phyloP scores from a whole-genome alignment of 1,139 yeast species.

The Arxiozyma heterogenica region DNA sequence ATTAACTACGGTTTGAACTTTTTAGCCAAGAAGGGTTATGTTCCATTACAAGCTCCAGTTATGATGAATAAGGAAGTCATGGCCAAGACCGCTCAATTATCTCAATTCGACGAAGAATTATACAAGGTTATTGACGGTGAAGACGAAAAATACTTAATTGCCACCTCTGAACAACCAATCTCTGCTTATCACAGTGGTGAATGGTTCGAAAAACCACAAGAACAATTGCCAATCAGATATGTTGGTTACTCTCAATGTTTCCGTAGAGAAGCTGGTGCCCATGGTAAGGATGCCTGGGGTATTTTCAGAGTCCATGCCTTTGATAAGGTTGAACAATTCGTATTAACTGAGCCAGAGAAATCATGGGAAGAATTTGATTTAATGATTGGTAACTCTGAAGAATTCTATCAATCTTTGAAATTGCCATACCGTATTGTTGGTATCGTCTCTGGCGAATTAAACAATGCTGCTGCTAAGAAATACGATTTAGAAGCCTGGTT shows the following conservation, averaged over 20 bases:
- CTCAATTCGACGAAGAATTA: constrained; percentile 95
- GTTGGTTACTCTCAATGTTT: constrained; percentile 98
- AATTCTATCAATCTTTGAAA: constrained; percentile 83
- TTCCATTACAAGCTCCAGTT: constrained; percentile 95
- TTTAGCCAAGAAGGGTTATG: constrained; percentile 70
- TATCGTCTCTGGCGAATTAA: constrained; percentile 95
- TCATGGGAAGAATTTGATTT: constrained; percentile 96
- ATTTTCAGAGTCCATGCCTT: constrained; percentile 97
- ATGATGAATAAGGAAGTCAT: constrained; percentile 99
- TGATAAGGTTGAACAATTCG: constrained; percentile 96
- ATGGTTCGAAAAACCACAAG: constrained; percentile 97
- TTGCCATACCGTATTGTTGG: constrained; percentile 96
- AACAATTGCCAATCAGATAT: constrained; percentile 90
- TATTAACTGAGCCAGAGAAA: constrained; percentile 92
- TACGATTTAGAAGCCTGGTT: constrained; percentile 99
- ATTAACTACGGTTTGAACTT: constrained; percentile 90
- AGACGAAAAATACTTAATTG: constrained; percentile 94
- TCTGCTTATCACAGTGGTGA: constrained; percentile 96
- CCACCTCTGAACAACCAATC: constrained; percentile 98
- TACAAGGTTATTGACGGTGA: constrained; percentile 95
- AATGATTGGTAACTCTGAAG: constrained; percentile 88
- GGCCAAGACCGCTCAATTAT: constrained; percentile 98
- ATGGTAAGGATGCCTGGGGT: constrained; percentile 99
- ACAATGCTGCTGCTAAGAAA: constrained; percentile 98
- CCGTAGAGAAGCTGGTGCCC: constrained; percentile 99